Percentiles rank a stretch among this genome's conserved stretches.
Conservation (phyloP, 2,329 filamentous ascomycete genomes). For the Metarhizium brunneum region DNA sequence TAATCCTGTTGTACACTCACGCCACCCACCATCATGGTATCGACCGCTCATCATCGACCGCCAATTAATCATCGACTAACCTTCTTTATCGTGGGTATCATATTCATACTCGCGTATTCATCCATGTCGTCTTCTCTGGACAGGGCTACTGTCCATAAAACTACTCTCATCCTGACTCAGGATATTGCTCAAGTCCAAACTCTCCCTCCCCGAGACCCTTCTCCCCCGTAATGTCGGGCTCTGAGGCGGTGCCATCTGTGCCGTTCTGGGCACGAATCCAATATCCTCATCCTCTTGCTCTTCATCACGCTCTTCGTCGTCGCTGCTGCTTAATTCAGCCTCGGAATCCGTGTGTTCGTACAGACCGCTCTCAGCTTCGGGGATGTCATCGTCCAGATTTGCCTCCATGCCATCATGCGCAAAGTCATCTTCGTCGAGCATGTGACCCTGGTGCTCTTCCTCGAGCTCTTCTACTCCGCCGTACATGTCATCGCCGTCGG, state of each 20-base stretch:
- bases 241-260: slow-evolving; percentile 22
- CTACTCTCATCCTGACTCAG: slow-evolving; percentile 50
- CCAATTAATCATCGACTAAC: not conserved
- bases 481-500: slow-evolving; percentile 40
- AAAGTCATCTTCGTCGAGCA: slow-evolving; percentile 56
- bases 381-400: slow-evolving; percentile 64
- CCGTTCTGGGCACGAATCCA: slow-evolving; percentile 30
- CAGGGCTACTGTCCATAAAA: slow-evolving; percentile 44
- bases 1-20: too few relatives aligned
- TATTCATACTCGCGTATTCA: not conserved
- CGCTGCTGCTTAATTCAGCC: slow-evolving; percentile 47
- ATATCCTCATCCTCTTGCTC: slow-evolving; percentile 18
- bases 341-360: slow-evolving; percentile 77
- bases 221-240: slow-evolving; percentile 28
- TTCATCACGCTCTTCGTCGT: slow-evolving; percentile 16
- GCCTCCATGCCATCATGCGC: slow-evolving; percentile 45
- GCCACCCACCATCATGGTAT: not conserved
- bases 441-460: slow-evolving; percentile 46
- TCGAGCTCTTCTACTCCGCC: slow-evolving; percentile 44
- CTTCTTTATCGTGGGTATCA: not conserved
- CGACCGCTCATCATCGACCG: not conserved
- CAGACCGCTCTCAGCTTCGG: slow-evolving; percentile 52
- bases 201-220: slow-evolving; percentile 25
- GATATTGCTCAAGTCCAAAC: slow-evolving; percentile 48
- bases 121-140: slow-evolving; percentile 5